phyloP scores from a whole-genome alignment of 345 rosid genomes.

The Camelina neglecta region DNA sequence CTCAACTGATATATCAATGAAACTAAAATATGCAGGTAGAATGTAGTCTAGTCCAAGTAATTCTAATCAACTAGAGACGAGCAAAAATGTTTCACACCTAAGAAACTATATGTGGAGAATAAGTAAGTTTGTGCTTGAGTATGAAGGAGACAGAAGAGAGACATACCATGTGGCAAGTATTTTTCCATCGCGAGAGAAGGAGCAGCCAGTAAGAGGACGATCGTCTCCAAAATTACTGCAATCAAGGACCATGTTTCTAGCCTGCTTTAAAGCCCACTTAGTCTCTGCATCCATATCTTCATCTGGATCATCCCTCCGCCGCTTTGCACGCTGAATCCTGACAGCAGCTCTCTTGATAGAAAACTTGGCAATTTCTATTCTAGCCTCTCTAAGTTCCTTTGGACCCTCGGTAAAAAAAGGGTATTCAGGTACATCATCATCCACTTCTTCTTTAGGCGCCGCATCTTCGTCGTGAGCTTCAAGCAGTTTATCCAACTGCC shows the following conservation, averaged over 20 bases:
- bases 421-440: constrained; percentile 69
- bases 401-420: constrained; percentile 92
- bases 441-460: constrained; percentile 55
- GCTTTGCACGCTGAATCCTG: constrained; percentile 68
- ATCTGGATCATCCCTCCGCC: constrained; percentile 91
- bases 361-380: constrained; percentile 76
- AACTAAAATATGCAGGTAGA: constrained; percentile 1
- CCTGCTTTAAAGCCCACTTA: constrained; percentile 74
- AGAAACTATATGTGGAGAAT: constrained; percentile 1
- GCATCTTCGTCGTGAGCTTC: constrained; percentile 91
- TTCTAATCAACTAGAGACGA: background rate
- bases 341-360: constrained; percentile 69
- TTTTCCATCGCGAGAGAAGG: constrained; percentile 81
- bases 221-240: constrained; percentile 91
- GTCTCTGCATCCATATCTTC: constrained; percentile 89
- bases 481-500: constrained; percentile 81
- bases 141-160: constrained; percentile 28
- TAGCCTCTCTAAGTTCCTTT: constrained; percentile 68
- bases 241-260: constrained; percentile 68
- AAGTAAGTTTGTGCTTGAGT: constrained; percentile 9
- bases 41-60: background rate
- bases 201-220: constrained; percentile 89
- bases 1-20: constrained; percentile 5
- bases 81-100: background rate
- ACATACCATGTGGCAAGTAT: constrained; percentile 86